A percentile compares a stretch with the other conserved stretches of the same genome.
Conservation (phyloP, 805 yeast species). For the Wickerhamomyces queroliae region DNA sequence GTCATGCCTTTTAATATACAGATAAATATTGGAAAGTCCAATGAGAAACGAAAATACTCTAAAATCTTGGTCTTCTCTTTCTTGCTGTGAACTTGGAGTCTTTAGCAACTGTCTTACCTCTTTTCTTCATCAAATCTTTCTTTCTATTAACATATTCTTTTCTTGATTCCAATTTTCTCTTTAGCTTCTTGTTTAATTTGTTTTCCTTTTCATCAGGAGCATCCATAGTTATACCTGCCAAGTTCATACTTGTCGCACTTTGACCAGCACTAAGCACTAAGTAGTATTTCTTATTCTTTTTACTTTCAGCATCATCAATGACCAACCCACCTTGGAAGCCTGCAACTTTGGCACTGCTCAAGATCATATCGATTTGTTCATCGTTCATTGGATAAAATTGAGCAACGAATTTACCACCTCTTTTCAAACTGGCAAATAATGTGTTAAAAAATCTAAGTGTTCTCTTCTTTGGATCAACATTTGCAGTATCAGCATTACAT, state of each 20-base stretch:
- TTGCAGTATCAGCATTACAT: slow-evolving; percentile 86
- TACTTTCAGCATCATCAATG: slow-evolving; percentile 89
- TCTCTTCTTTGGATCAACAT: slow-evolving; percentile 79
- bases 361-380: slow-evolving; percentile 69
- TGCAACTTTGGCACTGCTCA: slow-evolving; percentile 82
- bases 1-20: too few species aligned
- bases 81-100: slow-evolving; percentile 94
- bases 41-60: slow-evolving; percentile 3
- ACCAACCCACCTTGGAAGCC: slow-evolving; percentile 97
- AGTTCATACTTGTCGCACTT: slow-evolving; percentile 67
- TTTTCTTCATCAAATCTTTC: slow-evolving; percentile 87
- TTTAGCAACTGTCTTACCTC: slow-evolving; percentile 84
- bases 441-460: slow-evolving; percentile 80
- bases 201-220: slow-evolving; percentile 44
- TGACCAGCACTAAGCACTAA: slow-evolving; percentile 85
- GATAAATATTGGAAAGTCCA: too few species aligned
- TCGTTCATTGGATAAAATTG: slow-evolving; percentile 95
- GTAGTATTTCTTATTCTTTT: slow-evolving; percentile 86
- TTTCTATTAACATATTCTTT: slow-evolving; percentile 83
- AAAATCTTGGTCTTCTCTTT: slow-evolving; percentile 64
- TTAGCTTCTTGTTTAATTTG: slow-evolving; percentile 24
- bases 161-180: slow-evolving; percentile 56
- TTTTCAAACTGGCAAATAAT: slow-evolving; percentile 73
- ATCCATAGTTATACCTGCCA: slow-evolving; percentile 79
- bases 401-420: slow-evolving; percentile 97